phyloP scores from a whole-genome alignment of 768 basidiomycete species.

The Lactarius sp. region DNA sequence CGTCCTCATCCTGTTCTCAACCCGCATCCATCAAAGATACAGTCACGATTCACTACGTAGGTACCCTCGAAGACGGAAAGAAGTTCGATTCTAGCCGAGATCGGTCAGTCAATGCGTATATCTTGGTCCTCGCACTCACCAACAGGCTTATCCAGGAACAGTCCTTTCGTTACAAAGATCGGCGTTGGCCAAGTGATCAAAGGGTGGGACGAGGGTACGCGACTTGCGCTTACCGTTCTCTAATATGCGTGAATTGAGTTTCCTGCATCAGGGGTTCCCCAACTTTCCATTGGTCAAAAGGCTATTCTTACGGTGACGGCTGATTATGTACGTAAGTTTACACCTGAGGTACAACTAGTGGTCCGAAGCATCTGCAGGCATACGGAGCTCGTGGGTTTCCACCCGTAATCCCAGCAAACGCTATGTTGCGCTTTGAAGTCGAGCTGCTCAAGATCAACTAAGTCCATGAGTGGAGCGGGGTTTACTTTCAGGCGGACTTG shows the following conservation, averaged over 20 bases:
- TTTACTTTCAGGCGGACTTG: conserved; percentile 17
- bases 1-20: conserved; percentile 8
- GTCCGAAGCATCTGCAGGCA: conserved; percentile 39
- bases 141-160: conserved; percentile 37
- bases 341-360: conserved; percentile 8
- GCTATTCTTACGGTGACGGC: conserved; percentile 60
- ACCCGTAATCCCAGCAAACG: conserved; percentile 72
- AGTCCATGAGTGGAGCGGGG: conserved; percentile 17
- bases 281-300: conserved; percentile 74
- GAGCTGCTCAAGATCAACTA: conserved; percentile 70
- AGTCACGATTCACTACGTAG: conserved; percentile 77
- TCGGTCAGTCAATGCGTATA: conserved; percentile 44
- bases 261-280: conserved; percentile 55
- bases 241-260: conserved; percentile 13
- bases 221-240: background rate
- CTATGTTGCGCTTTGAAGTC: conserved; percentile 76
- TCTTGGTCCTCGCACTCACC: conserved; percentile 16
- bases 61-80: conserved; percentile 57
- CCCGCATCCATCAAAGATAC: conserved; percentile 42
- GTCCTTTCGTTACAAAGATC: conserved; percentile 64
- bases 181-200: conserved; percentile 80
- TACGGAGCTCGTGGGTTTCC: conserved; percentile 74
- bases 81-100: conserved; percentile 75
- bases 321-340: conserved; percentile 61
- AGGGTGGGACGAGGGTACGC: conserved; percentile 86